Conservation (phyloP, 345 rosid species). For the Iberis pinnata region DNA sequence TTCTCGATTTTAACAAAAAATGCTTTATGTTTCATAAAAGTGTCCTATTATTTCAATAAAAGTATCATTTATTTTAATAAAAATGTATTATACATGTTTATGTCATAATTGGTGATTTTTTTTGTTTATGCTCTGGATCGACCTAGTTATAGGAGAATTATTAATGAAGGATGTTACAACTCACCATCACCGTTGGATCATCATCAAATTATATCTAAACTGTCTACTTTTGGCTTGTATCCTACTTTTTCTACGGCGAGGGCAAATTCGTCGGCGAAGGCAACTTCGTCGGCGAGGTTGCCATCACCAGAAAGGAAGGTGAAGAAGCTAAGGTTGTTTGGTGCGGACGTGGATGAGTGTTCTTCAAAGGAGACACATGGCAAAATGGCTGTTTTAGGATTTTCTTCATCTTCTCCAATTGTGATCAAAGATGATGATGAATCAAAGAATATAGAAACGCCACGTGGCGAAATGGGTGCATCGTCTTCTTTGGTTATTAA, state of each 20-base stretch:
- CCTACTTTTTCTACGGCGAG: conserved; percentile 37
- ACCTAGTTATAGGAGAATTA: conserved; percentile 17
- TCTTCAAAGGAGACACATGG: conserved; percentile 26
- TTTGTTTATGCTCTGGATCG: no score
- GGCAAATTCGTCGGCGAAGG: neutral
- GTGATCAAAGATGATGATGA: conserved; percentile 19
- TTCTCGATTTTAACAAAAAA: no score
- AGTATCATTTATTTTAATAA: no score
- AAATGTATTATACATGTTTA: no score
- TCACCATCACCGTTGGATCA: conserved; percentile 35
- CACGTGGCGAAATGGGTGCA: conserved; percentile 35
- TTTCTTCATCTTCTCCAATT: conserved; percentile 26
- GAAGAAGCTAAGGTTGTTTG: conserved; percentile 56
- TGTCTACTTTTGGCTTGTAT: conserved; percentile 47
- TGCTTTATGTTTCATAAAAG: no score
- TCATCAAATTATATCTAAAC: conserved; percentile 23
- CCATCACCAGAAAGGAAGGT: conserved; percentile 6
- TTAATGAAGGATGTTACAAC: conserved; percentile 28
- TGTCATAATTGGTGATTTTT: no score
- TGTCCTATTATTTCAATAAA: no score
- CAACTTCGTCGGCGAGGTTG: conserved; percentile 19
- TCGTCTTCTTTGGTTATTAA: conserved; percentile 28
- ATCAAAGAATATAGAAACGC: conserved; percentile 14
- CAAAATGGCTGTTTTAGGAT: conserved; percentile 7
- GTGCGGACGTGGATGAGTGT: conserved; percentile 59